A percentile compares a stretch with the other conserved stretches of the same genome.
phyloP scores from a whole-genome alignment of 495 filamentous ascomycete species.

The Penicillium nucicola region DNA sequence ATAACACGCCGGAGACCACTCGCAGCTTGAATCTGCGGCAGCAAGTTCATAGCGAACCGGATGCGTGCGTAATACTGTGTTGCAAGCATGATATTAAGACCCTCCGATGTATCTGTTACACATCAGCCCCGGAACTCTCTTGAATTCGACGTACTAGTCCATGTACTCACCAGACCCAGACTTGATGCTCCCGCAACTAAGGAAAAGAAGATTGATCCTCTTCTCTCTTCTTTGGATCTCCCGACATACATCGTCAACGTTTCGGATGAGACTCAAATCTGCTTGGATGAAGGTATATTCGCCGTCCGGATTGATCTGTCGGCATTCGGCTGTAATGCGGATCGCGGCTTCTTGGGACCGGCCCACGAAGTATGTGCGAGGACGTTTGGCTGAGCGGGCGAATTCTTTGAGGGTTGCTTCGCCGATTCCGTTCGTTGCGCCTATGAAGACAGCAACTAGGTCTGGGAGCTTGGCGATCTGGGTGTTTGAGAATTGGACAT shows the following conservation, averaged over 20 bases:
- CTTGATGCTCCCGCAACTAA: constrained; percentile 17
- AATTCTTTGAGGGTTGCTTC: constrained; percentile 53
- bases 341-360: constrained; percentile 44
- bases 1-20: constrained; percentile 55
- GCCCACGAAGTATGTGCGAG: constrained; percentile 45
- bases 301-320: constrained; percentile 19
- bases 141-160: neutral
- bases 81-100: constrained; percentile 49
- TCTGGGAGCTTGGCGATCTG: constrained; percentile 39
- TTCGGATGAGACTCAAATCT: constrained; percentile 55
- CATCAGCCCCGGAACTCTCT: neutral
- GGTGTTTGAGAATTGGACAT: constrained; percentile 36
- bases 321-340: constrained; percentile 45
- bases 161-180: constrained; percentile 13
- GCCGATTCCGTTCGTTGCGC: constrained; percentile 63
- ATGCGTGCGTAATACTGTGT: constrained; percentile 61
- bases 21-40: constrained; percentile 53
- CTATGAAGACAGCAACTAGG: constrained; percentile 56
- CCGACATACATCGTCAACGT: constrained; percentile 58
- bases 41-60: constrained; percentile 60
- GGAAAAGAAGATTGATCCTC: constrained; percentile 61
- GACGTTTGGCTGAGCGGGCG: constrained; percentile 37
- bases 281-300: constrained; percentile 53
- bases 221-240: constrained; percentile 54
- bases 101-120: constrained; percentile 53